A percentile compares a stretch with the other conserved stretches of the same genome.
phyloP scores from a whole-genome alignment of 2,329 filamentous ascomycete genomes.

The Rachicladosporium sp. region DNA sequence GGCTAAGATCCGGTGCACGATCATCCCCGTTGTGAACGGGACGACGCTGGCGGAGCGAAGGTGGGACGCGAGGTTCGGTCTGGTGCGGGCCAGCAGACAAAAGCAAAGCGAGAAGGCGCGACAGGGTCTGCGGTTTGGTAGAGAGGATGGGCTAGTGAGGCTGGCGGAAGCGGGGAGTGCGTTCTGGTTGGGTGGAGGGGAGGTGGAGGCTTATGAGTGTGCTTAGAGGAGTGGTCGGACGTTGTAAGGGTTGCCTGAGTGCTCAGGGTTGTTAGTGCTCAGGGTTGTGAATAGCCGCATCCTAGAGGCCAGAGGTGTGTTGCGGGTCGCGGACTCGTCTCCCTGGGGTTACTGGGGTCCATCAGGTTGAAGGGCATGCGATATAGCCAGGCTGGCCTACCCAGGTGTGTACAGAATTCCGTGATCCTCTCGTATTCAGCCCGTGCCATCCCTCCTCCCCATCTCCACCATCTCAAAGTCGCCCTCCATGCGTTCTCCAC shows the following conservation, averaged over 20 bases:
- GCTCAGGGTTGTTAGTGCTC: too few species aligned
- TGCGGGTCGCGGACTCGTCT: too few species aligned
- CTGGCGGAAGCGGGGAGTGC: slow-evolving; percentile 18
- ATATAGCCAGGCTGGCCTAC: too few species aligned
- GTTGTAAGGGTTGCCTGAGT: too few species aligned
- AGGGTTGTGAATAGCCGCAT: too few species aligned
- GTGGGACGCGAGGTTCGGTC: slow-evolving; percentile 9
- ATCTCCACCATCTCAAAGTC: slow-evolving; percentile 28
- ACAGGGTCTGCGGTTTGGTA: slow-evolving; percentile 15
- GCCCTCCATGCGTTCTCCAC: slow-evolving; percentile 15
- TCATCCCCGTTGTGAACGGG: slow-evolving; percentile 9
- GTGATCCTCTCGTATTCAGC: too few species aligned
- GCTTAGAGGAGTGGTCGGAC: background rate
- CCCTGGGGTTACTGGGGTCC: too few species aligned
- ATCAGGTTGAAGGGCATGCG: too few species aligned
- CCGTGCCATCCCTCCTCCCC: slow-evolving; percentile 23
- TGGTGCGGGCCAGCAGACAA: background rate
- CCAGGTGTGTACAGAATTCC: too few species aligned
- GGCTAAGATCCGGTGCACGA: slow-evolving; percentile 12
- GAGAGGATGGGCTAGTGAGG: slow-evolving; percentile 20
- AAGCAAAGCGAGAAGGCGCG: background rate
- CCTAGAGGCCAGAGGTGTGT: too few species aligned
- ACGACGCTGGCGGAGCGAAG: slow-evolving; percentile 3
- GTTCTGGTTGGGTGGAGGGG: slow-evolving; percentile 22
- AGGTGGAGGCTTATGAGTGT: slow-evolving; percentile 20